These are phyloP conservation scores for Backusella westeae DNA, from an alignment of 192 early-diverging fungal genomes.

Conservation along the genomic window DNA sequence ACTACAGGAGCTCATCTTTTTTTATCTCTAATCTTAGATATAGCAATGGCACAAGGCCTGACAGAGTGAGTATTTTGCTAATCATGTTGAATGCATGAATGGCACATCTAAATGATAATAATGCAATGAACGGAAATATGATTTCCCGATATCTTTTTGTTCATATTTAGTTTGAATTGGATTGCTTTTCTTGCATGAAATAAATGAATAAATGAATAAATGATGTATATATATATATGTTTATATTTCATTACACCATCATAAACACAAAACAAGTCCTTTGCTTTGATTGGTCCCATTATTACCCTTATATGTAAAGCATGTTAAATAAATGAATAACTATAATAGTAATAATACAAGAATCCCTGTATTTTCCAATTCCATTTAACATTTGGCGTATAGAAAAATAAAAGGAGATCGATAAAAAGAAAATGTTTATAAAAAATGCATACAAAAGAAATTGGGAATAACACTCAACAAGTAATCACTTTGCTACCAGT, in stretches of 20 bases:
- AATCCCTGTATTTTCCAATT: neutral
- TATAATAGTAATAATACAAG: neutral
- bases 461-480: neutral
- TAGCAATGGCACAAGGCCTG: neutral
- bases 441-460: constrained; percentile 1
- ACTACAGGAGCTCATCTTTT: no score
- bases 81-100: no score
- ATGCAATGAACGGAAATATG: neutral
- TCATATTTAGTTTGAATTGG: no score
- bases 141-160: neutral
- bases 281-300: no score
- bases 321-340: neutral
- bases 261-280: no score
- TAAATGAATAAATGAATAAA: no score
- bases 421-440: neutral
- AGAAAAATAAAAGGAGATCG: neutral
- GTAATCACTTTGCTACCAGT: neutral
- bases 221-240: no score
- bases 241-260: no score
- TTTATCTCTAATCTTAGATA: no score
- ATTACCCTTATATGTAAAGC: no score
- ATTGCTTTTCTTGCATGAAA: no score
- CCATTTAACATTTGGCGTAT: neutral
- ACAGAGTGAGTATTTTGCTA: neutral
- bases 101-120: neutral